phyloP scores from a whole-genome alignment of 352 stramenopile genomes.

The Phytopythium aichiense region DNA sequence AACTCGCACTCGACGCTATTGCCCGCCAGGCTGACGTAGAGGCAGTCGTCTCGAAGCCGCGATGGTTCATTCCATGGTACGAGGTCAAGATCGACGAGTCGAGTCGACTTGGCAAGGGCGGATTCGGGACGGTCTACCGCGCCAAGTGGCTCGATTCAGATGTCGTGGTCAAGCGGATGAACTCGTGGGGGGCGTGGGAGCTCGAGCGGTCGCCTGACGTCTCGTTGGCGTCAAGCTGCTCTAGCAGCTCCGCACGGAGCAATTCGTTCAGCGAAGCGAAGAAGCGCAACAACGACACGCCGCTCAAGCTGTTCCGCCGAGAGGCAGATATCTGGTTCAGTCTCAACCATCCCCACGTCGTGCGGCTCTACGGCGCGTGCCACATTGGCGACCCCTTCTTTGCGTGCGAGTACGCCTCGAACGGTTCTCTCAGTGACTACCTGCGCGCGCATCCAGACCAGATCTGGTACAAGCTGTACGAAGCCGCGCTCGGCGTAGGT shows the following conservation, averaged over 20 bases:
- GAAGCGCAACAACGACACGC: too few species aligned
- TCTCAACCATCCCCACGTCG: background rate
- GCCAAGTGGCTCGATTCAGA: constrained; percentile 14
- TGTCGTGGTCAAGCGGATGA: constrained; percentile 8
- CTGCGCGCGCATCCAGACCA: constrained; percentile 7
- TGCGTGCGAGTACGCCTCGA: background rate
- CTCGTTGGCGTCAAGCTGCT: too few species aligned
- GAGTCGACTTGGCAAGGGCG: background rate
- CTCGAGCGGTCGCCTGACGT: too few species aligned
- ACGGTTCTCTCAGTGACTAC: background rate
- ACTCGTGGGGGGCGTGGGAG: too few species aligned
- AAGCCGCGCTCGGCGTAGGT: constrained; percentile 23
- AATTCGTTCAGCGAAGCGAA: too few species aligned
- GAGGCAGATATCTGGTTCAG: constrained; percentile 3
- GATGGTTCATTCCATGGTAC: constrained; percentile 1
- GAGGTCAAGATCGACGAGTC: background rate
- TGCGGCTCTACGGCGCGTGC: background rate
- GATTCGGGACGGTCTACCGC: constrained; percentile 1
- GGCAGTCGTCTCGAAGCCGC: background rate
- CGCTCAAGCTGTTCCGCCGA: background rate
- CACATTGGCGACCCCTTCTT: background rate
- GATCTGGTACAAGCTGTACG: constrained; percentile 22
- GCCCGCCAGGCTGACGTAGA: background rate
- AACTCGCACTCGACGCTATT: background rate
- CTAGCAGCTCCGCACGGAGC: too few species aligned